Base-by-base conservation (phyloP, 495 filamentous ascomycete genomes). In the Paragyromitra xinjiangensis region DNA sequence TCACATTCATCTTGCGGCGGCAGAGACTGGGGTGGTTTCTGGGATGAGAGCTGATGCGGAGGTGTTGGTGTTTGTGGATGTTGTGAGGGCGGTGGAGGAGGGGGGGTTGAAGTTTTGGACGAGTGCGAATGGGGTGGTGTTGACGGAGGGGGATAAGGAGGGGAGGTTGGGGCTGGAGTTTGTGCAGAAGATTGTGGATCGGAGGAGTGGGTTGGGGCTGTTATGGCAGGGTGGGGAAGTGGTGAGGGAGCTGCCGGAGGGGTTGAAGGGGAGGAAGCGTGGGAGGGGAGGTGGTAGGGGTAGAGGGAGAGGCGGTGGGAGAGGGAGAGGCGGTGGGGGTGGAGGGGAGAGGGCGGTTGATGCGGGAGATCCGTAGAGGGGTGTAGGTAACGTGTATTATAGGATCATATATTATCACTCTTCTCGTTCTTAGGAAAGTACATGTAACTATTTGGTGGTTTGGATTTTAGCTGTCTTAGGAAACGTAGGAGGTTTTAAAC, bases 1-100 rank as follows among this genome's bases (percentile, higher is more conserved):
- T 65, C 95, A 98, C 80, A 90, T 98, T 19, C 95, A 99, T 82
- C 95, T 95, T 81, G 91, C 91, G 5, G 88, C 89, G 0, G 93
- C 39, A 0, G 70, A 69, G 39, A 37, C 48, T 2, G 63, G 74
- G 0, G 94, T 97, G 0, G 89, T 97, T 16, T 93, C 90, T 22
- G 95, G 95, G 0, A 98, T 99, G 93, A 86, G 95, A 5, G 84
- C 83, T 2, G 90, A 94, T 77, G 91, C 92, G 1, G 90, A 94
- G 80, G 80, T 98, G 39, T 82, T 97, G 29, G 87, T 99, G 37
- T 95, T 92, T 81, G 85, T 97, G 37, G 91, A 98, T 84, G 84
- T 97, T 50, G 84, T 84, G 81, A 86, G 85, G 74, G 91, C 92
- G 40, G 80, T 93, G 53, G 84, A 85, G 19, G 88, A 89, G 16